phyloP scores from a whole-genome alignment of 371 early-diverging fungal species.

The Basidiobolus meristosporus region DNA sequence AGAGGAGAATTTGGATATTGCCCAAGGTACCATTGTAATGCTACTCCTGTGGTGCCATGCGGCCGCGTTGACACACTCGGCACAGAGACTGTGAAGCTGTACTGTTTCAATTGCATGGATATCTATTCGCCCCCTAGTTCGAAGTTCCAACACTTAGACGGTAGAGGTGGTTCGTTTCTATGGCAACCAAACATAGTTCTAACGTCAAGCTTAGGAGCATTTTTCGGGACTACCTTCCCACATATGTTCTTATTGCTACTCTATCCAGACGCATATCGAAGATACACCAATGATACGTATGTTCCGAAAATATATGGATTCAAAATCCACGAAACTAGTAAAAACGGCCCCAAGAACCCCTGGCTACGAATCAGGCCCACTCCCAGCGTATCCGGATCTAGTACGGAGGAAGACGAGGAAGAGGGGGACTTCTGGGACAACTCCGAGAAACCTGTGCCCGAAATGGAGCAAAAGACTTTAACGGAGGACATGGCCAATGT shows the following conservation, averaged over 20 bases:
- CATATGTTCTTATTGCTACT: slow-evolving; percentile 70
- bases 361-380: slow-evolving; percentile 33
- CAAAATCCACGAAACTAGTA: slow-evolving; percentile 18
- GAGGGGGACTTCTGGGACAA: too few relatives aligned
- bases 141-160: slow-evolving; percentile 65
- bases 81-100: slow-evolving; percentile 41
- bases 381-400: too few relatives aligned
- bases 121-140: slow-evolving; percentile 65
- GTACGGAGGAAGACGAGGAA: too few relatives aligned
- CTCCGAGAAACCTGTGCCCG: too few relatives aligned
- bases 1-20: slow-evolving; percentile 71
- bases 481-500: too few relatives aligned
- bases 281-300: slow-evolving; percentile 20
- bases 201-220: slow-evolving; percentile 39
- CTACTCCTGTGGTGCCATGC: slow-evolving; percentile 61
- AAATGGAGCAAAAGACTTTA: too few relatives aligned
- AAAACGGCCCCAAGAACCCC: slow-evolving; percentile 48
- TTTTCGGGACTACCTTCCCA: slow-evolving; percentile 89
- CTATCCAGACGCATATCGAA: slow-evolving; percentile 17
- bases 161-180: slow-evolving; percentile 10
- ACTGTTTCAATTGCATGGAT: slow-evolving; percentile 72
- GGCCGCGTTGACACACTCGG: slow-evolving; percentile 58
- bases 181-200: not conserved
- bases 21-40: slow-evolving; percentile 57
- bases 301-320: slow-evolving; percentile 73